Evolutionary conservation across 2,329 filamentous ascomycete genomes (phyloP).

Genomic region (Xylaria sp.): DNA sequence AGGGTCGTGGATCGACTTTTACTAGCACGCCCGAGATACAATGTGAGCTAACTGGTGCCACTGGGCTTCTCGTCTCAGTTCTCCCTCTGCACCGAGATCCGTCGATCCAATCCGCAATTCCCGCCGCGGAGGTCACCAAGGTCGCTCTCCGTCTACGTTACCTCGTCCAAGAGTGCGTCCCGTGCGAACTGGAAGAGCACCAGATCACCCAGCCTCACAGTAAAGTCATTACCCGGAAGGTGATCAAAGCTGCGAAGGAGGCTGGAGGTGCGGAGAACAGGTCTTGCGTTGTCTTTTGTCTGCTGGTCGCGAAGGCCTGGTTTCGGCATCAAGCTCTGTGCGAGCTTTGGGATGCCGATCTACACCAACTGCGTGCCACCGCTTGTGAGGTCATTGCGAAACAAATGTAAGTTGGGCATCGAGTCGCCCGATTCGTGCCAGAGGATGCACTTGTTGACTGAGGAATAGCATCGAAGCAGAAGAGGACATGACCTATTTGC

Average conservation of each 20-base stretch:
- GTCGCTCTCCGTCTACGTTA: conserved; percentile 90
- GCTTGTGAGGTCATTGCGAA: conserved; percentile 96
- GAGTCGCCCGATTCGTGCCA: background rate
- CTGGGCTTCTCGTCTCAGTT: conserved; percentile 58
- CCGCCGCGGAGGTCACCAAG: conserved; percentile 85
- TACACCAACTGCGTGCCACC: conserved; percentile 80
- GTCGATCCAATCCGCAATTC: conserved; percentile 72
- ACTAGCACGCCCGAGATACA: background rate
- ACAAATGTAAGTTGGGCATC: conserved; percentile 60
- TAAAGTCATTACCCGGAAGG: conserved; percentile 81
- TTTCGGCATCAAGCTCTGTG: conserved; percentile 81
- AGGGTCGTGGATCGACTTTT: background rate
- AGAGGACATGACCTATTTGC: conserved; percentile 79
- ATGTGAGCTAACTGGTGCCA: background rate
- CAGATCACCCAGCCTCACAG: conserved; percentile 84
- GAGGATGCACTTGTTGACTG: background rate
- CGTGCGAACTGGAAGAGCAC: conserved; percentile 85
- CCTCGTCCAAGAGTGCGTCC: conserved; percentile 87
- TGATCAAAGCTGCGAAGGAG: conserved; percentile 82
- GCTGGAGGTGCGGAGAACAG: conserved; percentile 80
- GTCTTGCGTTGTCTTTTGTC: conserved; percentile 84
- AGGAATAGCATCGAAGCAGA: conserved; percentile 80
- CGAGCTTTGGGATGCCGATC: conserved; percentile 92
- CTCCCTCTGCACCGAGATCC: conserved; percentile 72
- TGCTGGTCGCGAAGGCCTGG: conserved; percentile 77